A percentile compares a stretch with the other conserved stretches of the same genome.
These are phyloP conservation scores for Penicillium waksmanii DNA, from an alignment of 495 filamentous ascomycete genomes.

Conservation along the genomic window DNA sequence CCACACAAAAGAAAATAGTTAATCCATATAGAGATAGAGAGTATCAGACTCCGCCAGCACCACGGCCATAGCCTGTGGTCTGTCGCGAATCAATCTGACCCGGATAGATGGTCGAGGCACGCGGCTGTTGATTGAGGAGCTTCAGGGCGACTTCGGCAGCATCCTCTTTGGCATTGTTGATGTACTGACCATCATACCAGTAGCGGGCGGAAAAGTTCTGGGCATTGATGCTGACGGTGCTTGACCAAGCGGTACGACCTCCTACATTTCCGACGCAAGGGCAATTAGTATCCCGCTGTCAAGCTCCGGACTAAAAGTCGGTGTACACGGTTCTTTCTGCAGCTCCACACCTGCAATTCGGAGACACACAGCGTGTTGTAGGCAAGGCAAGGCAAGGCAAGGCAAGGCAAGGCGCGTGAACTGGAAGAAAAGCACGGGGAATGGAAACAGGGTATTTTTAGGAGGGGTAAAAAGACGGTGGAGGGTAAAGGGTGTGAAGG, in stretches of 20 bases:
- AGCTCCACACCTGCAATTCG: constrained; percentile 35
- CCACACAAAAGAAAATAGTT: constrained; percentile 30
- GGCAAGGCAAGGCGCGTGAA: constrained; percentile 8
- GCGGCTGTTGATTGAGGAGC: constrained; percentile 31
- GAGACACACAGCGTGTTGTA: constrained; percentile 20
- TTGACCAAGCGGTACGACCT: constrained; percentile 90
- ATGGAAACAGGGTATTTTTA: not conserved
- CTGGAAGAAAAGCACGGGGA: constrained; percentile 4
- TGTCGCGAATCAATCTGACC: constrained; percentile 34
- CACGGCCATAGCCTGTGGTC: constrained; percentile 21
- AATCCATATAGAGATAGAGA: not conserved
- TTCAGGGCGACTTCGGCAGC: constrained; percentile 77
- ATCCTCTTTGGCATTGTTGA: constrained; percentile 89
- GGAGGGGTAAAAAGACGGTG: constrained; percentile 9
- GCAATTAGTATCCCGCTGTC: constrained; percentile 32
- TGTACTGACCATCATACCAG: constrained; percentile 88
- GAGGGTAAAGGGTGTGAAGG: constrained; percentile 11
- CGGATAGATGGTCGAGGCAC: constrained; percentile 28
- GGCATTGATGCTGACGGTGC: constrained; percentile 64
- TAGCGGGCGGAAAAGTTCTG: constrained; percentile 67
- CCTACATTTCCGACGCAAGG: constrained; percentile 53
- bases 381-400: constrained; percentile 8
- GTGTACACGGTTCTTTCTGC: constrained; percentile 39
- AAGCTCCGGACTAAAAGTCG: constrained; percentile 42
- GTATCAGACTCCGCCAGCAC: constrained; percentile 23